Evolutionary conservation across 352 stramenopile genomes (phyloP).

Genomic region (Paralagenidium karlingii): DNA sequence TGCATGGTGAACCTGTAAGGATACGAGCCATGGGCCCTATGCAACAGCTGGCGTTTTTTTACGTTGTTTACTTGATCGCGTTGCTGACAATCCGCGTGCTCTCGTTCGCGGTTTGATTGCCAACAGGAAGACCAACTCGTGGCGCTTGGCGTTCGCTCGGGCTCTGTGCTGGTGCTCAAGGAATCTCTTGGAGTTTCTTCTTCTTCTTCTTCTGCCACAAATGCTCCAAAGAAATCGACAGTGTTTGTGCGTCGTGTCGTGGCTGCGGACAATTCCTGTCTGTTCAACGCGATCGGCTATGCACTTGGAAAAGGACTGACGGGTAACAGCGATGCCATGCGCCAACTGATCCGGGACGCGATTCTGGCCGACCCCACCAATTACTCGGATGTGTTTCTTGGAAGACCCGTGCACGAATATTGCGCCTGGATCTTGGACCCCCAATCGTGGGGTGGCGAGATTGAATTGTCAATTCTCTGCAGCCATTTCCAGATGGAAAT

Average conservation of each 20-base stretch:
- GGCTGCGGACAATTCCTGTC: constrained; percentile 74
- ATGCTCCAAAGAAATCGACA: constrained; percentile 4
- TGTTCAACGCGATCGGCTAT: constrained; percentile 80
- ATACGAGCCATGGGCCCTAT: no score
- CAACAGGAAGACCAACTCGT: constrained; percentile 10
- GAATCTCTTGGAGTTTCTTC: constrained; percentile 18
- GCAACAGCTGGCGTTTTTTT: background rate
- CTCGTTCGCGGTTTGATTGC: no score
- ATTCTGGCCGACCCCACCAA: constrained; percentile 40
- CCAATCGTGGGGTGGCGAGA: constrained; percentile 78
- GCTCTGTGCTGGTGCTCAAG: constrained; percentile 62
- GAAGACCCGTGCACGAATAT: constrained; percentile 65
- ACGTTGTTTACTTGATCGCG: background rate
- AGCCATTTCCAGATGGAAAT: constrained; percentile 67
- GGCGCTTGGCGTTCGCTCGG: constrained; percentile 42
- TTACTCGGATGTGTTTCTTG: constrained; percentile 73
- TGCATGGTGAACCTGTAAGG: constrained; percentile 49
- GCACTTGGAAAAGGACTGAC: constrained; percentile 49
- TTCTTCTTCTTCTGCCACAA: no score
- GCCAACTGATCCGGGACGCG: constrained; percentile 50
- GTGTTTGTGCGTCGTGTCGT: constrained; percentile 65
- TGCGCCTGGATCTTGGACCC: constrained; percentile 75
- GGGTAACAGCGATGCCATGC: constrained; percentile 43
- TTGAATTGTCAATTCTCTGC: constrained; percentile 78
- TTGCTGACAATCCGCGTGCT: background rate